Evolutionary conservation across 805 yeast genomes (phyloP), one percentile per base, ranked within the genome.

Genomic region (Alloascoidea hylecoeti): DNA sequence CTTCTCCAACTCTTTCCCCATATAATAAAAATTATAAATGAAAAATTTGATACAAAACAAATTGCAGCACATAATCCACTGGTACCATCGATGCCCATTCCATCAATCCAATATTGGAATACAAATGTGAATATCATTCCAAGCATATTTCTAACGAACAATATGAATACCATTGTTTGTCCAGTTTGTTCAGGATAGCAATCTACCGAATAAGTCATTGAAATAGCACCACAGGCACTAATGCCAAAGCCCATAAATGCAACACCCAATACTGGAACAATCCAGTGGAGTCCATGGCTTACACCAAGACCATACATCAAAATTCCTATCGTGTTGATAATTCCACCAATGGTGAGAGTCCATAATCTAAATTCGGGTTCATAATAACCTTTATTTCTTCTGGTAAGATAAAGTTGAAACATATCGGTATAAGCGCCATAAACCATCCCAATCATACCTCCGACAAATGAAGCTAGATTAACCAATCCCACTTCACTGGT

Each of bases 251-350:
- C 68, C 27, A 72, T 55, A 34, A 72, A 53, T 0, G 74, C 78
- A 44, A 73, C 61, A 48, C 73, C 70, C 0, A 74, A 49, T 1
- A 75, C 63, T 1, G 79, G 79, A 1, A 68, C 79, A 38, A 69
- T 58, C 80, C 79, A 71, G 5, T 51, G 44, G 46, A 71, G 72
- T 14, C 57, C 46, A 4, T 51, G 58, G 16, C 59, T 51, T 0
- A 73, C 52, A 2, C 76, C 59, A 78, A 79, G 74, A 3, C 81
- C 81, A 48, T 68, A 75, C 3, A 79, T 80, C 63, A 75, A 66
- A 34, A 73, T 55, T 2, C 80, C 81, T 33, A 70, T 57, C 4
- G 61, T 39, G 5, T 60, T 55, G 2, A 69, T 41, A 9, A 70
- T 43, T 40, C 64, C 51, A 15, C 71, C 66, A 1, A 76, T 77